These are phyloP conservation scores for Mycosarcoma mackinlayi DNA, from an alignment of 1,284 basidiomycete species.

Conservation along the genomic window DNA sequence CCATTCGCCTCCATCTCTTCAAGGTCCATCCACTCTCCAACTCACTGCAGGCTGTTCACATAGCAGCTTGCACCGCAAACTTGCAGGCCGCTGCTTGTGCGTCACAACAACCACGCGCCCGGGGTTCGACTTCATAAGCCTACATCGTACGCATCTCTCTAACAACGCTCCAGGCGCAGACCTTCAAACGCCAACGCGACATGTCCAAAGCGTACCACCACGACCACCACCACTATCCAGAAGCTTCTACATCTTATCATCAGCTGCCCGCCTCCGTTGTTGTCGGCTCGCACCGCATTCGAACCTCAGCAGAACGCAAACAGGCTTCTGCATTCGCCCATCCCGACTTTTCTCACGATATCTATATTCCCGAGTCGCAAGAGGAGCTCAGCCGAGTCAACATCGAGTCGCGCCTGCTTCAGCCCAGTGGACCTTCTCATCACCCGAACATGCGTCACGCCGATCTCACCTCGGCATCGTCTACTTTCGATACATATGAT, in stretches of 20 bases:
- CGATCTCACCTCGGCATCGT: conserved; percentile 32
- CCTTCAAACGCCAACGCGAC: background rate
- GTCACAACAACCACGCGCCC: conserved; percentile 8
- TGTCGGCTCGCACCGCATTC: conserved; percentile 7
- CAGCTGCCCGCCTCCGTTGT: conserved; percentile 12
- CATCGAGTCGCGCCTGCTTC: conserved; percentile 41
- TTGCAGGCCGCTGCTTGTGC: no score
- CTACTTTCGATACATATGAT: conserved; percentile 47
- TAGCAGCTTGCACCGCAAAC: no score
- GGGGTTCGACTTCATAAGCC: conserved; percentile 5
- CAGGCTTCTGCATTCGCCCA: conserved; percentile 6
- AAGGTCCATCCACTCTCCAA: no score
- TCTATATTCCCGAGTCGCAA: conserved; percentile 44
- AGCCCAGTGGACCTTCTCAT: conserved; percentile 24
- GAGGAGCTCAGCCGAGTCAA: conserved; percentile 39
- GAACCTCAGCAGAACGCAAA: conserved; percentile 9
- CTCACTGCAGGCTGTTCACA: no score
- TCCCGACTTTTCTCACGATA: conserved; percentile 38
- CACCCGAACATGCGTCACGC: conserved; percentile 12
- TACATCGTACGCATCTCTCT: conserved; percentile 10
- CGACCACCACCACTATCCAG: conserved; percentile 17
- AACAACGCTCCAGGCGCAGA: conserved; percentile 7
- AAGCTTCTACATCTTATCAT: conserved; percentile 45
- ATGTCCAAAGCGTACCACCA: conserved; percentile 32
- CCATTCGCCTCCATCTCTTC: conserved; percentile 1